Base-by-base conservation (phyloP, 345 rosid species). In the Excoecaria agallocha region DNA sequence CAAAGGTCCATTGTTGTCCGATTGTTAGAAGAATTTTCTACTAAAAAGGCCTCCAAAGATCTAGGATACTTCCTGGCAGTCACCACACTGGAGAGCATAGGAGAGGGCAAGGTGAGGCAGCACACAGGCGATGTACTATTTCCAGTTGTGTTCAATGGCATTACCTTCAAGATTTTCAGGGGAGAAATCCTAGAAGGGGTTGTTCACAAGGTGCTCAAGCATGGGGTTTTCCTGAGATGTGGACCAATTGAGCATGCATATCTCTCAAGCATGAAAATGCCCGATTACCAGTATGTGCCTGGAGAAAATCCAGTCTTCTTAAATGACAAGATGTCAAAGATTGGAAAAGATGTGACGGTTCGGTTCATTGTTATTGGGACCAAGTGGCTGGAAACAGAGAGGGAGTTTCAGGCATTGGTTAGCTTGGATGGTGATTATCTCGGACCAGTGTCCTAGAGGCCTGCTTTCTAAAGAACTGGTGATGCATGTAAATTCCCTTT, bases 351-450 rank as follows among this genome's bases (percentile, higher is more conserved):
- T 62, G 79, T 78, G 2, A 76, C 45, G 48, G 76, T 93, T 13
- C 88, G 96, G 1, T 76, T 86, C 82, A 78, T 93, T 20, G 96
- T 95, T 82, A 77, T 92, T 1, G 98, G 85, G 48, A 85, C 89
- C 0, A 89, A 85, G 81, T 93, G 97, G 98, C 74, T 91, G 55
- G 95, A 95, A 77, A 87, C 83, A 2, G 94, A 93, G 72, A 84
- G 93, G 80, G 98, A 93, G 62, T 89, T 93, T 76, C 99, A 83
- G 85, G 99, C 89, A 0, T 52, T 91, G 79, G 96, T 87, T 51
- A 86, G 98, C 76, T 79, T 93, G 84, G 94, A 91, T 77, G 94
- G 93, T 8, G 95, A 91, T 81, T 86, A 76, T 77, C 88, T 93
- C 24, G 94, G 96, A 51, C 96, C 96, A 0, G 69, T 89, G 48